Percentiles rank a stretch among this genome's conserved stretches.
phyloP scores from a whole-genome alignment of 2,329 filamentous ascomycete species.

The Coniochaeta sp. region DNA sequence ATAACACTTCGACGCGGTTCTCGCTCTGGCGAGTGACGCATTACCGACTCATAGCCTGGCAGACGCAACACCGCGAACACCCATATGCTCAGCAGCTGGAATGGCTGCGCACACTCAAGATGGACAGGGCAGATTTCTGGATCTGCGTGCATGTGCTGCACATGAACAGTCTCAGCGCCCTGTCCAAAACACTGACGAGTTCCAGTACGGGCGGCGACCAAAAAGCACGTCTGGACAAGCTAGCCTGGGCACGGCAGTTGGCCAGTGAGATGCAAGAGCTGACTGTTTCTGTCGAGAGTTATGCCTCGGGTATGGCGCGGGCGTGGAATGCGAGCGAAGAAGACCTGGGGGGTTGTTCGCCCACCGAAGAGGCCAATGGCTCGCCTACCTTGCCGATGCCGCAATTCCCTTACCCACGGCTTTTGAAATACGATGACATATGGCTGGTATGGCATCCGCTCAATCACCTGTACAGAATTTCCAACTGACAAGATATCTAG shows the following conservation, averaged over 20 bases:
- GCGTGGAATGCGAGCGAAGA: neutral
- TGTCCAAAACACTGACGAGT: neutral
- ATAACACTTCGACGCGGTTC: neutral
- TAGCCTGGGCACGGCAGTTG: neutral
- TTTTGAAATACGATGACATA: constrained; percentile 1
- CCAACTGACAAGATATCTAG: neutral
- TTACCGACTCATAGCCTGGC: constrained; percentile 1
- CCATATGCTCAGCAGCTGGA: neutral
- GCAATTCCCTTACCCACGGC: neutral
- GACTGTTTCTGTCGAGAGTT: neutral
- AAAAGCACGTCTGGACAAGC: neutral
- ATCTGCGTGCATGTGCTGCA: neutral
- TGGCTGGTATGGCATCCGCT: neutral
- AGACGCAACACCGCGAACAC: neutral
- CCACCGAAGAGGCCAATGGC: neutral
- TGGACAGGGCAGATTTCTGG: neutral
- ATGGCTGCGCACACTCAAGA: constrained; percentile 1
- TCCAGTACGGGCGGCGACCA: neutral
- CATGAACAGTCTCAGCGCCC: constrained; percentile 3
- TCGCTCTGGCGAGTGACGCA: constrained; percentile 1
- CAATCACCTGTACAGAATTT: neutral
- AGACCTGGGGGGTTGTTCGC: neutral
- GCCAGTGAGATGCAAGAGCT: neutral
- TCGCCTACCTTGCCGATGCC: neutral
- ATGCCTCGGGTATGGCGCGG: neutral